Evolutionary conservation across 2,329 filamentous ascomycete species (phyloP).

Genomic region (Pleurostoma richardsiae): DNA sequence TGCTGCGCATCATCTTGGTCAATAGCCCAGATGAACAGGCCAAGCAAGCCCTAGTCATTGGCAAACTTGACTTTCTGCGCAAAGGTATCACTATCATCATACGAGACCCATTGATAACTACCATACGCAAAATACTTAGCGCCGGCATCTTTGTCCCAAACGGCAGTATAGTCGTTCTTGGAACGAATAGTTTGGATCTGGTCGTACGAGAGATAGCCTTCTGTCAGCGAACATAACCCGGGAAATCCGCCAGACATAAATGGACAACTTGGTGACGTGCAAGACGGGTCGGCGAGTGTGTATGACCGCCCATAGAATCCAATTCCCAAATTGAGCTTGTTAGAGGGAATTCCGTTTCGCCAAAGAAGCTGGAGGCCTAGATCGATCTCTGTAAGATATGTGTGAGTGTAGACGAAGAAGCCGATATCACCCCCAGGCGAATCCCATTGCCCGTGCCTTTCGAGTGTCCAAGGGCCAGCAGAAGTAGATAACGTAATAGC

Average conservation of each 20-base stretch:
- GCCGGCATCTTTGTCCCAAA: slow-evolving; percentile 6
- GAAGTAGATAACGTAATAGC: slow-evolving; percentile 4
- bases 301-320: slow-evolving; percentile 32
- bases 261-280: slow-evolving; percentile 12
- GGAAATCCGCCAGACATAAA: slow-evolving; percentile 9
- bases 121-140: slow-evolving; percentile 7
- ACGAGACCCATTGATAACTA: slow-evolving; percentile 28
- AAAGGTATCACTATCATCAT: slow-evolving; percentile 25
- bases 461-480: no score
- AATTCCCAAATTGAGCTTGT: slow-evolving; percentile 32
- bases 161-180: slow-evolving; percentile 8
- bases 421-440: slow-evolving; percentile 15
- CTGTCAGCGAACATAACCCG: slow-evolving; percentile 8
- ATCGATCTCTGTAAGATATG: slow-evolving; percentile 36
- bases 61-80: slow-evolving; percentile 20
- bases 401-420: slow-evolving; percentile 25
- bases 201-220: slow-evolving; percentile 1
- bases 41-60: slow-evolving; percentile 17
- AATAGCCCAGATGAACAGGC: slow-evolving; percentile 18
- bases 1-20: slow-evolving; percentile 12
- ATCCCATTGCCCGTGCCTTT: slow-evolving; percentile 23
- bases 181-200: slow-evolving; percentile 5
- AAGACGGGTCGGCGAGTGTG: slow-evolving; percentile 10
- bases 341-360: slow-evolving; percentile 29
- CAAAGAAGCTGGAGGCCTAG: slow-evolving; percentile 33